Base-by-base conservation (phyloP, 331 rosid species). In the Acacia concinna region DNA sequence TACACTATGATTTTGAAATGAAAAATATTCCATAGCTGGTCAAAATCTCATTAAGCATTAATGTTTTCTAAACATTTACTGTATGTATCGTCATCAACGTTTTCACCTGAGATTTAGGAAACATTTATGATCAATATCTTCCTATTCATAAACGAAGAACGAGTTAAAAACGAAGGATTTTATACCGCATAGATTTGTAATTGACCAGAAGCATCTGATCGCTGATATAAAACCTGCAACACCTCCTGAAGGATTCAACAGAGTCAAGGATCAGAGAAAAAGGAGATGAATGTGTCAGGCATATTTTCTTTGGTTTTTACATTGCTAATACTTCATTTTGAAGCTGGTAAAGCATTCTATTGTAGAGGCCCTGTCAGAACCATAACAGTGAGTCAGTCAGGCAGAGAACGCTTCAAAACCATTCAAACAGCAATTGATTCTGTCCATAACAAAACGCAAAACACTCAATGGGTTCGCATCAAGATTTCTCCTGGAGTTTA, bases 401-500 rank as follows among this genome's bases (percentile, higher is more conserved):
- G 82, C 0, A n/a, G 5, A 1, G 79, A 78, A 84, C 44, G 65
- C 35, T 90, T 84, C 75, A 43, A n/a, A 43, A 84, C 90, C 67
- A 60, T 90, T 60, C 91, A 87, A 86, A 76, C 77, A 25, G 91
- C 91, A 40, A 86, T 90, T 49, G 67, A 90, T 21, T 64, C 82
- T 25, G 35, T 87, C 8, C 83, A 90, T 63, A 1, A 3, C 1
- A 8, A 2, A 14, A 37, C n/a, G 7, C n/a, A 40, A n/a, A 86
- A 78, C 38, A 43, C 69, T 64, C 76, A 38, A 59, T 90, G 90
- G 88, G 75, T 86, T 67, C 84, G 70, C 15, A 31, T 89, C 35
- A 70, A 27, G 71, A 84, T 87, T 59, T 54, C 79, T 25, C 27
- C 70, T 20, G 93, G 91, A 37, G 40, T 75, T 74, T 89, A 85